Base-by-base conservation (phyloP, 768 basidiomycete species). In the Nidularia pulvinata region DNA sequence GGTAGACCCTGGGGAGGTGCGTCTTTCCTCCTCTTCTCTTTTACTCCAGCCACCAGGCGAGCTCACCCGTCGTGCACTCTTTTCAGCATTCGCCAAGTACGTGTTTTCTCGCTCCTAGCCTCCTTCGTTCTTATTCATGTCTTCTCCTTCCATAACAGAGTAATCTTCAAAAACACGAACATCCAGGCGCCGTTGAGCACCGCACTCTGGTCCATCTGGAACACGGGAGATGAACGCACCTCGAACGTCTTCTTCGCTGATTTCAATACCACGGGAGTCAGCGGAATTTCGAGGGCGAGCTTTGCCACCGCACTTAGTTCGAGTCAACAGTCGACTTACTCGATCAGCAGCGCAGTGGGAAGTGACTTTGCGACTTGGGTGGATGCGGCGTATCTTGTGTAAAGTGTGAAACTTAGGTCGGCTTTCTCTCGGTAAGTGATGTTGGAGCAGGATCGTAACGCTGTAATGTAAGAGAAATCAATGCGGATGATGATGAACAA, bases 131-230 rank as follows among this genome's bases (percentile, higher is more conserved):
- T 19, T 35, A 47, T 37, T 25, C n/a, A 49, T 9, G 55, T 32
- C 42, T 55, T 45, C 16, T 16, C 36, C 16, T 33, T 35, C 33
- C 43, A 33, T 46, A 46, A 52, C 57, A 75, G 76, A 55, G 77
- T 79, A 11, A 69, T 79, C 33, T 78, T 74, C 68, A 75, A 76
- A 47, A 75, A 76, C 55, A 79, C 77, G 0, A 52, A 66, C 34
- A 67, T 82, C 34, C 69, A 61, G 0, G 70, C 70, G 9, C 72
- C 70, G 3, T 51, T 79, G 46, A 75, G 77, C 51, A 58, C 64
- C 9, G 68, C 72, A 0, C 59, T 81, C 19, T 81, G 80, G 80
- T 75, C 75, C 0, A 62, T 71, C 16, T 82, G 80, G 79, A 67
- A 70, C 50, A 50, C 62, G 2, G 69, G 64, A 7, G 72, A 70